A percentile compares a stretch with the other conserved stretches of the same genome.
Conservation (phyloP, 176 grass and related monocot genomes). For the Urochloa ruziziensis region DNA sequence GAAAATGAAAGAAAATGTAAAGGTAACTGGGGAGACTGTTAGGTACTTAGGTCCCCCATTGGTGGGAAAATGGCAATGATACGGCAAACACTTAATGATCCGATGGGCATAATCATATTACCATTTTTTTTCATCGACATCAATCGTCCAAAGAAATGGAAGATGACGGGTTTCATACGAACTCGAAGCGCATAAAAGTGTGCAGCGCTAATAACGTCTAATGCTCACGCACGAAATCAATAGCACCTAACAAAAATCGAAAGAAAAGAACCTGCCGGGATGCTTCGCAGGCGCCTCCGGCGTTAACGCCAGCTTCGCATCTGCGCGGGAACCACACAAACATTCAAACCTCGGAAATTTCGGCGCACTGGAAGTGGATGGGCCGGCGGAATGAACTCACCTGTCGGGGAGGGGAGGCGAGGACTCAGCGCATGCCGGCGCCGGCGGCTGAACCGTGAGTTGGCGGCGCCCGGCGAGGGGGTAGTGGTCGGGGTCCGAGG, state of each 20-base stretch:
- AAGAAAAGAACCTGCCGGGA: not conserved
- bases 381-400: not conserved
- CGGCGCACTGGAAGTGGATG: not conserved
- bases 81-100: not conserved
- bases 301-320: not conserved
- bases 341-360: not conserved
- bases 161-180: not conserved
- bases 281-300: not conserved
- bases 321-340: slow-evolving; percentile 24
- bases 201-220: not conserved
- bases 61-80: not conserved
- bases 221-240: not conserved
- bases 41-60: not conserved
- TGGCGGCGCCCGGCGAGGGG: slow-evolving; percentile 13
- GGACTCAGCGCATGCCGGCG: not conserved
- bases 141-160: not conserved
- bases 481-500: slow-evolving; percentile 13
- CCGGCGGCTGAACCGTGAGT: not conserved
- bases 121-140: not conserved
- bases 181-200: not conserved
- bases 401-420: not conserved
- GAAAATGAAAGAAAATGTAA: too few species aligned
- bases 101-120: not conserved
- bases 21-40: too few species aligned
- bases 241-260: not conserved